phyloP scores from a whole-genome alignment of 2,329 filamentous ascomycete genomes.

The Arthrobotrys iridis region DNA sequence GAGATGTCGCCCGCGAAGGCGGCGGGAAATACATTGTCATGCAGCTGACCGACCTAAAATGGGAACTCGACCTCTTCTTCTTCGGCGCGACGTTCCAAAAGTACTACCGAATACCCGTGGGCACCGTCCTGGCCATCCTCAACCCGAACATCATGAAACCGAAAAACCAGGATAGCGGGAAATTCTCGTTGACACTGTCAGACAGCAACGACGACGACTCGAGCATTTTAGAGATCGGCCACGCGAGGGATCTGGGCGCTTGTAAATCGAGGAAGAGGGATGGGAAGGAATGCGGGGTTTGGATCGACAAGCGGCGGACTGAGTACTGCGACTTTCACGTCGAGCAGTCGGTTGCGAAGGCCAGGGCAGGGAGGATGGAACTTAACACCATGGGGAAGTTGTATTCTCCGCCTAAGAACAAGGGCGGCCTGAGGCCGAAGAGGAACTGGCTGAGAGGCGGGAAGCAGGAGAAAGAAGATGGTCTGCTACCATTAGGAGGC shows the following conservation, averaged over 20 bases:
- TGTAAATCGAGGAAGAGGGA: constrained; percentile 88
- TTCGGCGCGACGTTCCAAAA: constrained; percentile 90
- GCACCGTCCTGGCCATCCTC: constrained; percentile 90
- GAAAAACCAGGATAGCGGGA: constrained; percentile 78
- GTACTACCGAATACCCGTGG: constrained; percentile 92
- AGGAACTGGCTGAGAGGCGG: constrained; percentile 63
- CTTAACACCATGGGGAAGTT: constrained; percentile 75
- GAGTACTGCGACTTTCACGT: constrained; percentile 94
- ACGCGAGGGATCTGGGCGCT: constrained; percentile 83
- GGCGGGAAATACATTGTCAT: constrained; percentile 93
- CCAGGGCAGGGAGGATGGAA: constrained; percentile 76
- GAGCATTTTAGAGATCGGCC: constrained; percentile 87
- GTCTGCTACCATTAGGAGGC: constrained; percentile 59
- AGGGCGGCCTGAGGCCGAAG: constrained; percentile 55
- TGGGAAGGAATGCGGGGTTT: constrained; percentile 79
- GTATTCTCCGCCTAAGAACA: constrained; percentile 60
- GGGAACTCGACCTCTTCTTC: constrained; percentile 89
- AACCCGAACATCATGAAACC: constrained; percentile 91
- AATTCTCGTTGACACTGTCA: constrained; percentile 85
- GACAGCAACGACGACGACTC: constrained; percentile 68
- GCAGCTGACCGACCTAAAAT: constrained; percentile 85
- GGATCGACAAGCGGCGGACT: constrained; percentile 88
- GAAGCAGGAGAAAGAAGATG: constrained; percentile 59
- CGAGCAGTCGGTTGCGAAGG: constrained; percentile 79
- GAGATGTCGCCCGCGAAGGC: constrained; percentile 68